Evolutionary conservation across 352 stramenopile species (phyloP), one percentile per base, ranked within the genome.

Genomic region (Pythium aquatile): DNA sequence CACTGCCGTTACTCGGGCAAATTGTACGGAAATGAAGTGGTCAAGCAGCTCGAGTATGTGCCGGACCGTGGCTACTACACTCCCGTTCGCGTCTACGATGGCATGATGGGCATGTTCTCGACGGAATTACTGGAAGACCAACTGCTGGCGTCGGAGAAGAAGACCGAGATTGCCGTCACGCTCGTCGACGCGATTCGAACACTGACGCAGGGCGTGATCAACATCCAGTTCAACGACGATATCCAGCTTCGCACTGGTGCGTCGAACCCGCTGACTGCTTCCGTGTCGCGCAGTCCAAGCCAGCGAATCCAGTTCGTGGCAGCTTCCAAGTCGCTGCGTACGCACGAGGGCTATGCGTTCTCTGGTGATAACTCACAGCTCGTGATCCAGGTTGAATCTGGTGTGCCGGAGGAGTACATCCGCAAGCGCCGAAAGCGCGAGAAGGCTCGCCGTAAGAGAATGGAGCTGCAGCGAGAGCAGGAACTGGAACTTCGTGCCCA

Each of bases 1-100:
- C 89, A 97, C 58, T 97, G 89, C 46, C 81, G 89, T 0, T 90
- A 91, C 64, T 91, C 81, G 32, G 88, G 88, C 14, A 93, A 90
- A 58, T 88, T 96, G 29, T 97, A 94, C 69, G 88, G 83, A 66
- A 87, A 83, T 51, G 87, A 96, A 37, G 76, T 93, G 29, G 92
- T 79, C 67, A 91, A 86, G 49, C 78, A 91, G 37, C 60, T 94
- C 17, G 81, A 88, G 56, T 77, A 78, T n/a, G 84, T 96, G 16
- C 87, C 87, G 3, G 85, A 94, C 61, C 70, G 87, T 4, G 87
- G 87, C 1, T 93, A 90, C 55, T 94, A 94, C 65, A 77, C 80
- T 0, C 85, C 87, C 5, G 80, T 90, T 46, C 85, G 87, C 3
- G 85, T 94, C 39, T 89, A 84, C 55, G 85, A 96, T 39, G 83